phyloP scores from a whole-genome alignment of 2,329 filamentous ascomycete species.

The Alternaria incomplexa region DNA sequence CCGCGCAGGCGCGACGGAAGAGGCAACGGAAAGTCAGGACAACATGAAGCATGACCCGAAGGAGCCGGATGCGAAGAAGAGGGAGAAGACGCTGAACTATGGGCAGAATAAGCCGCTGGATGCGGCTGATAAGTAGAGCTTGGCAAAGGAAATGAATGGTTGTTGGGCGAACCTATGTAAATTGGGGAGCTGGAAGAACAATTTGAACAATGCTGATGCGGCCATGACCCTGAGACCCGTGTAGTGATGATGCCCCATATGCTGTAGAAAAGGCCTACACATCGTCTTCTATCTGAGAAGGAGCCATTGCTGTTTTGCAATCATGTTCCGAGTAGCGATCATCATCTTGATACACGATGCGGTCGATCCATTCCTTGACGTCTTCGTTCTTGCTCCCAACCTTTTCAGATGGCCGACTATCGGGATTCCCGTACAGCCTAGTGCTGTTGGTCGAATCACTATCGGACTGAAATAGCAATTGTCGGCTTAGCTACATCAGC shows the following conservation, averaged over 20 bases:
- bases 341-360: too few species aligned
- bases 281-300: not conserved
- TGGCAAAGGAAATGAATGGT: not conserved
- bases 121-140: constrained; percentile 12
- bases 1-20: constrained; percentile 12
- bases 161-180: accelerated
- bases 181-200: too few species aligned
- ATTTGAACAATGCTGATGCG: not conserved
- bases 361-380: accelerated
- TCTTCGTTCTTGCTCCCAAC: not conserved
- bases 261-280: accelerated
- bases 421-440: too few species aligned
- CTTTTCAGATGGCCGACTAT: too few species aligned
- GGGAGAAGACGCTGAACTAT: constrained; percentile 17
- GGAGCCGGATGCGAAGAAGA: constrained; percentile 24
- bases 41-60: constrained; percentile 24
- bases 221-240: not conserved
- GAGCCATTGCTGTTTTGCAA: not conserved
- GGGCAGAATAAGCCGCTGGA: constrained; percentile 24
- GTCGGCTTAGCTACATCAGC: not conserved
- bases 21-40: constrained; percentile 24
- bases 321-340: too few species aligned
- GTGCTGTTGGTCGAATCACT: too few species aligned
- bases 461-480: too few species aligned
- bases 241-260: not conserved